Base-by-base conservation (phyloP, 2,329 filamentous ascomycete species). In the Blastomyces gilchristii region DNA sequence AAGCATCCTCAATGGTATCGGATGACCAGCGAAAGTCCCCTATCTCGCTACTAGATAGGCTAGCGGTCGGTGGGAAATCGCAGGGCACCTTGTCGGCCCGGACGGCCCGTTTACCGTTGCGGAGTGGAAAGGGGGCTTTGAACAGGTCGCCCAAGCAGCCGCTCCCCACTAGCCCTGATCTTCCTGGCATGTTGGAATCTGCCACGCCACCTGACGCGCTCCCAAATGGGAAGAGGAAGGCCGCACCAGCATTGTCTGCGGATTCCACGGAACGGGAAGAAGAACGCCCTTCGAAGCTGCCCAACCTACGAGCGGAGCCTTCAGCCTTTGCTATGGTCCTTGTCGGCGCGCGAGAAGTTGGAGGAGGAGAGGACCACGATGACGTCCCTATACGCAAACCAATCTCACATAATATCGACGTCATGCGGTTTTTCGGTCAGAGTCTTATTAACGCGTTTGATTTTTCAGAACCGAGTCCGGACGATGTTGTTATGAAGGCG, bases 391-490 rank as follows among this genome's bases (percentile, higher is more conserved):
- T 25, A 73, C 72, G 70, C 72, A 73, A 65, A 65, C 74, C 57
- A 65, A 67, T 57, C 68, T 70, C 41, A 72, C 41, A 69, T 58
- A 68, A 68, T 28, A 67, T 75, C 64, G 72, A 76, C 69, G 62
- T 76, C 37, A 71, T 75, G 57, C 67, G 68, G 62, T 71, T 77
- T 28, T 77, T 76, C 63, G 75, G 75, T 63, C 71, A 75, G 65
- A 69, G 75, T 63, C 67, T 73, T 71, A 72, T 75, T 78, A 73
- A 77, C 74, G 71, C 71, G 56, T 79, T 78, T 73, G 76, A 87
- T 64, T 97, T 97, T 78, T 81, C 87, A 80, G 85, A 86, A 73
- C 92, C 93, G 62, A 97, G 92, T 77, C 92, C 92, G 68, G 92
- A 97, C 79, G 92, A 97, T 75, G 79, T 94, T 71, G 89, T 97